Base-by-base conservation (phyloP, 1,284 basidiomycete species). In the Marasmius fiardii region DNA sequence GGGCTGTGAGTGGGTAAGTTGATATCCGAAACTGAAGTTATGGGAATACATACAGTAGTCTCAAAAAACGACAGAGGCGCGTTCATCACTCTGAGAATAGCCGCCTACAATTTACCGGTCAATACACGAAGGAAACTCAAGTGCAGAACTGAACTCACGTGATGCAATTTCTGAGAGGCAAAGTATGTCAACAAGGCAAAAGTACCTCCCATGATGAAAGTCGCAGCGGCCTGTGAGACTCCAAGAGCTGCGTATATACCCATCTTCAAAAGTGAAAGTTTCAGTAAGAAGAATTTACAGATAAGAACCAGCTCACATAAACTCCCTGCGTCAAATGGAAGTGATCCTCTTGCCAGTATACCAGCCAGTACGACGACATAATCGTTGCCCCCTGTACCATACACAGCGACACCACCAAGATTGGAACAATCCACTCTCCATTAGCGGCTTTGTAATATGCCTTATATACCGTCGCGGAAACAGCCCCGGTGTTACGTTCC, bases 61-160 rank as follows among this genome's bases (percentile, higher is more conserved):
- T 95, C 93, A 65, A 93, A 95, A 76, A 93, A 94, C 4, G 83
- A 83, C 85, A 93, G 93, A 0, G 92, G 92, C 0, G 90, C 87
- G 61, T 83, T 78, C 73, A 85, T 80, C 41, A 92, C 78, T 28
- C 85, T 78, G 4, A 74, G 69, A 55, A 90, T 84, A 1, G 88
- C 83, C 43, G 68, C 70, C 75, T 81, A 65, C 43, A 26, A 75
- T 74, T 63, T 75, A 75, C 62, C 58, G 43, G 24, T 50, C n/a
- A 31, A 34, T 10, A 45, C 4, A 31, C 4, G n/a, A 14, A 41
- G 28, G 20, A 3, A 20, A 2, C 16, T 8, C 24, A 14, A 43
- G 8, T 3, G 39, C 2, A 33, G 51, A 53, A 20, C 24, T 16
- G 3, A 11, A 58, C 70, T 51, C 43, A 73, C 67, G 55, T 63